A percentile compares a stretch with the other conserved stretches of the same genome.
Evolutionary conservation across 2,329 filamentous ascomycete genomes (phyloP).

Genomic region (Aspergillus cejpii): DNA sequence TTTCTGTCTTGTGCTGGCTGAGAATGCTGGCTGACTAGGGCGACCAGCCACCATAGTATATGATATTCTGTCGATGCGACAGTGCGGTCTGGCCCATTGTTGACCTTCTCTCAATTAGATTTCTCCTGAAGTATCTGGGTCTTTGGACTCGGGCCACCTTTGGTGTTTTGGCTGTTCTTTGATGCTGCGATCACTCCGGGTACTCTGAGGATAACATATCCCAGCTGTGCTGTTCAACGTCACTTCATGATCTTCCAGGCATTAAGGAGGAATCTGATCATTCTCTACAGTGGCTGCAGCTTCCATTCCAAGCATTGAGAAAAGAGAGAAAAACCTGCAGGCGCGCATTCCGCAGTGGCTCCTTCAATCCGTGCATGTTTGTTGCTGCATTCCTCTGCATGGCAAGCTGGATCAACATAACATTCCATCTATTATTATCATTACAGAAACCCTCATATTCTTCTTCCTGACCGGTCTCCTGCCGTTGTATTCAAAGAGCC

Average conservation of each 20-base stretch:
- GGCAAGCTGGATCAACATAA: constrained; percentile 9
- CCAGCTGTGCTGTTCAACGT: not conserved
- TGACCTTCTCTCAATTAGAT: not conserved
- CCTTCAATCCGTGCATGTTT: not conserved
- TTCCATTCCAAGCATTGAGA: constrained; percentile 17
- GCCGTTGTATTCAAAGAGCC: too few species aligned
- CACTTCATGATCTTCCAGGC: not conserved
- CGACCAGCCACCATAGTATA: constrained; percentile 15
- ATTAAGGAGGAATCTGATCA: not conserved
- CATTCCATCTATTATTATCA: constrained; percentile 20
- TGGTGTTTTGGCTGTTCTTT: not conserved
- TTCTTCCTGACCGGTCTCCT: not conserved
- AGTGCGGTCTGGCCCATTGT: not conserved
- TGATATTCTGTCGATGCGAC: not conserved
- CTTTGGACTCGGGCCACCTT: not conserved
- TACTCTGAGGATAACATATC: not conserved
- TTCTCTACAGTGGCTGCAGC: constrained; percentile 4
- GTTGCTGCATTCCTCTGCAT: constrained; percentile 18
- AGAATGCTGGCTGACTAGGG: constrained; percentile 15
- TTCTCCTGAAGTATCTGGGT: not conserved
- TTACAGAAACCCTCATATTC: constrained; percentile 7
- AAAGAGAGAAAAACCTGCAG: not conserved
- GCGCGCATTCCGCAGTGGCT: constrained; percentile 14
- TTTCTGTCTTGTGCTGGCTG: not conserved
- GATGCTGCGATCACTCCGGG: not conserved